Base-by-base conservation (phyloP, 345 rosid species). In the Arabis alpina region DNA sequence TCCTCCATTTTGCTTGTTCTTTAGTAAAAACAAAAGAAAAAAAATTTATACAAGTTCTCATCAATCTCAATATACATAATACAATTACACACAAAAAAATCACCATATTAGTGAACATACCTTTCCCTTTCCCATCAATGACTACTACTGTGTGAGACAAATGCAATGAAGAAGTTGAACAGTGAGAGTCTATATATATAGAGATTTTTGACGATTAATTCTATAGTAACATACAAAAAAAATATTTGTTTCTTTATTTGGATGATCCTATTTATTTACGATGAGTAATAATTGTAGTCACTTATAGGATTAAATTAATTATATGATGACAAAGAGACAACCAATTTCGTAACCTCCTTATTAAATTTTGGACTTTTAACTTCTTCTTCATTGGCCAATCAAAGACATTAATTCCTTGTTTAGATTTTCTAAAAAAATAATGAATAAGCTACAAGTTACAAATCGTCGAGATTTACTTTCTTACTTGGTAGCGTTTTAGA, bases 41-140 rank as follows among this genome's bases (percentile, higher is more conserved):
- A 12, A 25, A 0, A 58, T 11, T 19, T 19, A 19, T 19, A 19
- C 23, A 28, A 10, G 10, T 10, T 39, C 4, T 32, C 36, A 32
- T 32, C 36, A 32, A 4, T 32, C 36, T 32, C 36, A 32, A 8
- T 36, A 36, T n/a, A 68, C 15, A 6, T 43, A 52, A 34, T n/a
- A 52, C 10, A 39, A 6, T 39, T 8, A 47, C 13, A n/a, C n/a
- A 53, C n/a, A n/a, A n/a, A 55, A 34, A 4, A 52, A 34, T 60
- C 49, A 44, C 41, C 34, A 60, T 2, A 52, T 34, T 36, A 32
- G 44, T 67, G 3, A 53, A 64, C 55, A 67, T 36, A 74, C 78
- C 73, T 68, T 74, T 67, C 56, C 73, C 73, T 68, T 74, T 67
- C 56, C 73, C 78, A 74, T 50, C 51, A 27, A 52, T 52, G 63